Percentiles rank a stretch among this genome's conserved stretches.
Conservation (phyloP, 2,329 filamentous ascomycete species). For the Aaosphaeria arxii region DNA sequence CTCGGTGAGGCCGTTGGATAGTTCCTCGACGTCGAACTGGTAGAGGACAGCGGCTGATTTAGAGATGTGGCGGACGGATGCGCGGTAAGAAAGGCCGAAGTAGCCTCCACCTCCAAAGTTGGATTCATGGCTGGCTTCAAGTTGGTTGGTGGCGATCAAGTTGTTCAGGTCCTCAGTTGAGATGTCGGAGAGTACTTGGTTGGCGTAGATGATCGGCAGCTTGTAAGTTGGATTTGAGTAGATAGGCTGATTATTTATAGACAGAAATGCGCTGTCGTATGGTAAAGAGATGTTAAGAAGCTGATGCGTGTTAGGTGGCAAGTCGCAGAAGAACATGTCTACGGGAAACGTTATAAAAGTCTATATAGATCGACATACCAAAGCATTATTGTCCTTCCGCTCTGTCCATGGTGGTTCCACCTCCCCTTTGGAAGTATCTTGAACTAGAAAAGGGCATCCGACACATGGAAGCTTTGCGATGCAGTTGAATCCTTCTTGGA, state of each 20-base stretch:
- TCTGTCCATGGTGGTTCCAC: conserved; percentile 20
- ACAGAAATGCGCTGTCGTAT: conserved; percentile 19
- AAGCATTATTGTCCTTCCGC: conserved; percentile 23
- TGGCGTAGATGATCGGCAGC: conserved; percentile 24
- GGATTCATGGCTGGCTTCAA: conserved; percentile 18
- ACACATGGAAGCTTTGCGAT: conserved; percentile 31
- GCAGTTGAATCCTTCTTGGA: conserved; percentile 28
- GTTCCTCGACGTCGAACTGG: conserved; percentile 27
- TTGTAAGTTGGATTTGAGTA: conserved; percentile 4
- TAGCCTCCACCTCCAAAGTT: conserved; percentile 13
- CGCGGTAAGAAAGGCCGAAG: conserved; percentile 29
- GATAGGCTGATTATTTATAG: conserved; percentile 24
- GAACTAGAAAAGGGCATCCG: conserved; percentile 31
- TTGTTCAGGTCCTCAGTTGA: conserved; percentile 11
- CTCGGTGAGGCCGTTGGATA: conserved; percentile 14
- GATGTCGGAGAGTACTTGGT: conserved; percentile 23
- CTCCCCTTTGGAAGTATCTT: conserved; percentile 22
- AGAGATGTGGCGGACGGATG: conserved; percentile 17
- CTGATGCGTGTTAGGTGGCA: conserved; percentile 5
- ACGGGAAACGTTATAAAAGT: too few relatives aligned
- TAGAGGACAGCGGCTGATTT: conserved; percentile 17
- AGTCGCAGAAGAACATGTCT: not conserved
- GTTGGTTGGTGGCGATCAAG: conserved; percentile 15
- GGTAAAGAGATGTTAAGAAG: conserved; percentile 31
- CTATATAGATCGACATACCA: conserved; percentile 11